Base-by-base conservation (phyloP, 805 yeast species). In the Danielia oregonensis region DNA sequence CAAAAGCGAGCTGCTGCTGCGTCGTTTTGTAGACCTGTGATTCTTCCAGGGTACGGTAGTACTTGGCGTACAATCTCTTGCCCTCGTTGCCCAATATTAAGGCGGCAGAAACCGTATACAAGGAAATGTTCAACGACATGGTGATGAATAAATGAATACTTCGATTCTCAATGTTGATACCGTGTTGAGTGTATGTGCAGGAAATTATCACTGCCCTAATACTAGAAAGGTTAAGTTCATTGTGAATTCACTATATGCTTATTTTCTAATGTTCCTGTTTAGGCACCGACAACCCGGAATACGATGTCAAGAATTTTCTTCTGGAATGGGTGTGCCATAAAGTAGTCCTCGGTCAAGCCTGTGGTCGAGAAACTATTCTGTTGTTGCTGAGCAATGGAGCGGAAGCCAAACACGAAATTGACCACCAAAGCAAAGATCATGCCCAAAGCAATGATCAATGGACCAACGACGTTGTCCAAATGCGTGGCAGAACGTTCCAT, bases 381-480 rank as follows among this genome's bases (percentile, higher is more conserved):
- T 24, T 43, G 46, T 15, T 42, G 35, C 30, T 44, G 40, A 18
- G 55, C 49, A 29, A 58, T 44, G 28, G 42, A 51, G 35, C 48
- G 59, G 59, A 65, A 65, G 0, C 93, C 86, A 35, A 79, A 77
- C 19, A 73, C 66, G 50, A 88, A 91, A 60, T 89, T 89, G 43
- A 87, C 55, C 7, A 73, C 52, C 48, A 91, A 68, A 4, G 91
- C 82, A 29, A 74, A 48, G 6, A 83, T 59, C 39, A 91, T 72
- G 9, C 86, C 88, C 17, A 68, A 40, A 4, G 93, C 86, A 26
- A 93, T 72, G 11, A 89, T 66, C 33, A 93, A 54, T 0, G 98
- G 98, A 9, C 98, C 98, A 37, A 84, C 52, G 34, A 94, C 81
- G 30, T 86, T 89, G 63, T 91, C 97, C 49, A 91, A 70, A 59